These are phyloP conservation scores for Suillus subaureus DNA, from an alignment of 768 basidiomycete species.

Conservation along the genomic window DNA sequence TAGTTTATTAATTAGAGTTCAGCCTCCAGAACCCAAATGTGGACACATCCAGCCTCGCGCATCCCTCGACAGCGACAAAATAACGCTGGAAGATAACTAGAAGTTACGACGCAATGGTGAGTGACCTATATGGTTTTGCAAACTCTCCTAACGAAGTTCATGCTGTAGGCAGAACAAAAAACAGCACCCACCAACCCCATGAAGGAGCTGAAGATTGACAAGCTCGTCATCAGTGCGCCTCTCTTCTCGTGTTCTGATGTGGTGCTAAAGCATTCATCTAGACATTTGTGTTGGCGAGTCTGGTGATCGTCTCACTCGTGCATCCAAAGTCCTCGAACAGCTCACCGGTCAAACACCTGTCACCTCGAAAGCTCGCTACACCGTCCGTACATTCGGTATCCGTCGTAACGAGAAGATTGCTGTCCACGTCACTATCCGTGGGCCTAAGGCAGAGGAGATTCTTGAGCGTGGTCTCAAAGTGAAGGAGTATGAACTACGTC, in stretches of 20 bases:
- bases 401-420: conserved; percentile 99
- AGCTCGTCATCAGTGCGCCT: conserved; percentile 92
- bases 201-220: conserved; percentile 97
- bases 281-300: conserved; percentile 99
- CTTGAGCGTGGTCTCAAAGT: conserved; percentile 98
- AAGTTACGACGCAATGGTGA: conserved; percentile 26
- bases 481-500: conserved; percentile 98
- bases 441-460: conserved; percentile 99
- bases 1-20: conserved; percentile 25
- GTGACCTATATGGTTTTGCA: conserved; percentile 5
- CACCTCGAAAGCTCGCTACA: conserved; percentile 99
- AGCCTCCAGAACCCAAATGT: conserved; percentile 26
- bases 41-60: neutral
- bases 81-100: conserved; percentile 27
- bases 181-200: conserved; percentile 89
- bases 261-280: conserved; percentile 31
- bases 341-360: conserved; percentile 99
- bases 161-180: conserved; percentile 79
- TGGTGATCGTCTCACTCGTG: conserved; percentile 97
- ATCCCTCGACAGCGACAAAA: conserved; percentile 32
- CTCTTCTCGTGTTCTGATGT: conserved; percentile 16
- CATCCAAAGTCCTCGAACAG: conserved; percentile 99
- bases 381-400: conserved; percentile 98
- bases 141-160: conserved; percentile 2
- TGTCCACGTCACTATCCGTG: conserved; percentile 97